Evolutionary conservation across 1,284 basidiomycete species (phyloP).

Genomic region (Apiotrichum sp.): DNA sequence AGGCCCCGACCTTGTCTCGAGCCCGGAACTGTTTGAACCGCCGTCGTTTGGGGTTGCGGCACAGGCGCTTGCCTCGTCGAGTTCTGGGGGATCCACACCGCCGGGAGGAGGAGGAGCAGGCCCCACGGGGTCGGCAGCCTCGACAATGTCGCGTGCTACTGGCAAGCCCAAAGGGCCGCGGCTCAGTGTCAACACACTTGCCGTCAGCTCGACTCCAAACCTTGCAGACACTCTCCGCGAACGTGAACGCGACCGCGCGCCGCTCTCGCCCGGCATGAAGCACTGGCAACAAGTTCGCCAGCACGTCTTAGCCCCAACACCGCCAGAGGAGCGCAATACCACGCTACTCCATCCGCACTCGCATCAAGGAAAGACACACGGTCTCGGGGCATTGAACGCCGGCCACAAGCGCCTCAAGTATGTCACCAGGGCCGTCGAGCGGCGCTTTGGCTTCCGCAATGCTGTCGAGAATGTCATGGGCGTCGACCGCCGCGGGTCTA

Average conservation of each 20-base stretch:
- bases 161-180: not conserved
- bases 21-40: too few relatives aligned
- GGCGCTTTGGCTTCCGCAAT: conserved; percentile 33
- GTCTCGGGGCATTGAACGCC: not conserved
- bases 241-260: conserved; percentile 11
- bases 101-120: too few relatives aligned
- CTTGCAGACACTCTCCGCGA: not conserved
- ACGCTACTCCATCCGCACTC: not conserved
- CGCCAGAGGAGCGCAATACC: conserved; percentile 20
- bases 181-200: conserved; percentile 1
- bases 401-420: conserved; percentile 3
- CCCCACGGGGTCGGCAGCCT: not conserved
- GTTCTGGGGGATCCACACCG: too few relatives aligned
- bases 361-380: conserved; percentile 13
- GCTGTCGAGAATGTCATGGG: conserved; percentile 38
- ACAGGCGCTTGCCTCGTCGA: too few relatives aligned
- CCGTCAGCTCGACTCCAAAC: not conserved
- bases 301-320: conserved; percentile 31
- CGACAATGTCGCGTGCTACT: not conserved
- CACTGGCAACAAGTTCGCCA: conserved; percentile 42
- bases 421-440: conserved; percentile 37
- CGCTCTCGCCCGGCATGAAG: conserved; percentile 32
- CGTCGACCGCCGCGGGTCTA: conserved; percentile 25
- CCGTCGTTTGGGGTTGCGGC: too few relatives aligned
- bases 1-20: too few relatives aligned